A percentile compares a stretch with the other conserved stretches of the same genome.
These are phyloP conservation scores for Williopsis jadinii DNA, from an alignment of 1,139 yeast species.

Conservation along the genomic window DNA sequence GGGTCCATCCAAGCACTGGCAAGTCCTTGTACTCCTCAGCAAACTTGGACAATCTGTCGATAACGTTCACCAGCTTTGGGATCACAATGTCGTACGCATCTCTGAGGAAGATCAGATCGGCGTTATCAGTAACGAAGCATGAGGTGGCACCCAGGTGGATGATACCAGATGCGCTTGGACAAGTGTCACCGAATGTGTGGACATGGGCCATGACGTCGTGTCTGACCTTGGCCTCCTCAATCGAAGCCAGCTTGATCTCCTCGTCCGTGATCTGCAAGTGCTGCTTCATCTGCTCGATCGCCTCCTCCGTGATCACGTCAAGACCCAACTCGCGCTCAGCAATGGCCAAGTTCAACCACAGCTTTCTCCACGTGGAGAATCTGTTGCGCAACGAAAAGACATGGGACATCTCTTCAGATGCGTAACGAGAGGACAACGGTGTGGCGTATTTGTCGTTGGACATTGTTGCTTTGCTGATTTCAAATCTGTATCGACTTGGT, in stretches of 20 bases:
- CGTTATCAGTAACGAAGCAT: constrained; percentile 96
- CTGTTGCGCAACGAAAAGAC: constrained; percentile 90
- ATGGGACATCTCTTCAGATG: constrained; percentile 93
- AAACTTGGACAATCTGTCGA: constrained; percentile 80
- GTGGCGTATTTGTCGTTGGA: constrained; percentile 69
- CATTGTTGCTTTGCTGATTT: constrained; percentile 14
- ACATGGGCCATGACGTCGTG: constrained; percentile 99
- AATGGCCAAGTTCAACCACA: constrained; percentile 92
- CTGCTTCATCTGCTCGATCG: constrained; percentile 74
- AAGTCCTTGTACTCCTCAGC: constrained; percentile 89
- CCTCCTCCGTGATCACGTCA: constrained; percentile 78
- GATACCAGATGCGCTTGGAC: constrained; percentile 97
- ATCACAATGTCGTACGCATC: constrained; percentile 91
- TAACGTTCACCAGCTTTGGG: constrained; percentile 93
- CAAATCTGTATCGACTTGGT: not conserved
- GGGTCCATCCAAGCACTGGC: constrained; percentile 99
- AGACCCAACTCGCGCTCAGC: constrained; percentile 93
- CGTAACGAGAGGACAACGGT: constrained; percentile 94
- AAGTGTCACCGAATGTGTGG: constrained; percentile 84
- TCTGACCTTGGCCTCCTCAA: constrained; percentile 96
- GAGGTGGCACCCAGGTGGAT: constrained; percentile 98
- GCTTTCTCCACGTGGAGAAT: constrained; percentile 96
- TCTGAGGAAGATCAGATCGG: constrained; percentile 91
- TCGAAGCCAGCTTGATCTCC: constrained; percentile 81
- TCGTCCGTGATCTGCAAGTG: constrained; percentile 84